phyloP scores from a whole-genome alignment of 768 basidiomycete genomes.

The Psilocybe sp. region DNA sequence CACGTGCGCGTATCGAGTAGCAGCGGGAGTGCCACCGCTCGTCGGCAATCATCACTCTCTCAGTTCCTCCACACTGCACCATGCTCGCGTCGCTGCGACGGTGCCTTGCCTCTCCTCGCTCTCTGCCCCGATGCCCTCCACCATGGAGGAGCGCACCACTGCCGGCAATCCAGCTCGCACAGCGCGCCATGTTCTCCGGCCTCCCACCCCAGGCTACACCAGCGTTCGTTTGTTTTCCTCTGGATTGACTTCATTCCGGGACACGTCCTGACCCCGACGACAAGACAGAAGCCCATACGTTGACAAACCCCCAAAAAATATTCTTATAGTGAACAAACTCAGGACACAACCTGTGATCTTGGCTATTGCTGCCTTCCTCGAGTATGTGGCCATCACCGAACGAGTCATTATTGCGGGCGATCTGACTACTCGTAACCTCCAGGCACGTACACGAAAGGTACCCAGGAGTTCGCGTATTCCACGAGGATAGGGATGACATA shows the following conservation, averaged over 20 bases:
- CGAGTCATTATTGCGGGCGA: slow-evolving; percentile 4
- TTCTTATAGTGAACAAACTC: slow-evolving; percentile 79
- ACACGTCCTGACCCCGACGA: slow-evolving; percentile 22
- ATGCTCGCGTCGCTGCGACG: too few relatives aligned
- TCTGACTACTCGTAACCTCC: slow-evolving; percentile 3
- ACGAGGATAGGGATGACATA: slow-evolving; percentile 65
- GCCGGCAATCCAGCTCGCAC: too few relatives aligned
- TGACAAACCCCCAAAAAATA: slow-evolving; percentile 49
- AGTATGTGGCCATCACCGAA: slow-evolving; percentile 37
- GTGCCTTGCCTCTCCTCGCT: too few relatives aligned
- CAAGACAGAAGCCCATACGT: slow-evolving; percentile 35
- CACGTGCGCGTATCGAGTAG: slow-evolving; percentile 19
- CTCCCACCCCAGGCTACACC: slow-evolving; percentile 18
- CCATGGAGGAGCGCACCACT: too few relatives aligned
- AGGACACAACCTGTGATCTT: slow-evolving; percentile 75
- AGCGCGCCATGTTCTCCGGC: background rate
- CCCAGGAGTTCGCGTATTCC: slow-evolving; percentile 60
- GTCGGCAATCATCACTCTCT: too few relatives aligned
- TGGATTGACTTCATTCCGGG: slow-evolving; percentile 2
- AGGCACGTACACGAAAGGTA: slow-evolving; percentile 60
- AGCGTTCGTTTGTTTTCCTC: slow-evolving; percentile 33
- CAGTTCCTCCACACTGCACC: too few relatives aligned
- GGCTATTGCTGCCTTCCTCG: slow-evolving; percentile 71
- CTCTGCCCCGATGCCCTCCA: too few relatives aligned
- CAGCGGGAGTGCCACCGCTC: too few relatives aligned